These are phyloP conservation scores for Fagus sylvatica DNA, from an alignment of 306 rosid genomes.

Conservation along the genomic window DNA sequence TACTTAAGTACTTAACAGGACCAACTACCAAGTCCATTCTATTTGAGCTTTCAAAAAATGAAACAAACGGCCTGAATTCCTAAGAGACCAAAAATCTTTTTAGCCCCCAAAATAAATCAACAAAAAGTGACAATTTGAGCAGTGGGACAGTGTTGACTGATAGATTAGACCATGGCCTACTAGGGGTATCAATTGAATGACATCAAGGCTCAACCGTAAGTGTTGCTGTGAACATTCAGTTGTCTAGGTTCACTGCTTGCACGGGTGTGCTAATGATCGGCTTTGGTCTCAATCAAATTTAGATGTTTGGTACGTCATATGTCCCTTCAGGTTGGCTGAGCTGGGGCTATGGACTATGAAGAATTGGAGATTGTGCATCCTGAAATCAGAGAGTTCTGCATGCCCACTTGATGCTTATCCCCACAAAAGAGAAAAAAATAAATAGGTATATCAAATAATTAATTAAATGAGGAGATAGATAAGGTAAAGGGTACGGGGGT, in stretches of 20 bases:
- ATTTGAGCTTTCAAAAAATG: not conserved
- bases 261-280: slow-evolving; percentile 29
- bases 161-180: not conserved
- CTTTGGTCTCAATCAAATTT: slow-evolving; percentile 27
- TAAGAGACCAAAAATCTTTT: not conserved
- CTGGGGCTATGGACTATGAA: not conserved
- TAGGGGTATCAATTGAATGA: not conserved
- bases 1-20: too few relatives aligned
- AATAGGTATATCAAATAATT: not conserved
- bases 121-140: not conserved
- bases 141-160: not conserved
- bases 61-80: too few relatives aligned
- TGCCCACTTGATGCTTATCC: not conserved
- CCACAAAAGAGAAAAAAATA: not conserved
- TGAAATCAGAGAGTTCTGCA: not conserved
- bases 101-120: too few relatives aligned
- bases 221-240: slow-evolving; percentile 30
- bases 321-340: not conserved
- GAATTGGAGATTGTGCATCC: not conserved
- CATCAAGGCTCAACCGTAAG: slow-evolving; percentile 10
- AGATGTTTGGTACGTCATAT: slow-evolving; percentile 11
- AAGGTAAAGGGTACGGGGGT: not conserved
- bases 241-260: slow-evolving; percentile 33
- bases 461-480: not conserved
- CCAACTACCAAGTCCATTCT: not conserved